Evolutionary conservation across 2,329 filamentous ascomycete species (phyloP).

Genomic region (Pseudogymnoascus sp.): DNA sequence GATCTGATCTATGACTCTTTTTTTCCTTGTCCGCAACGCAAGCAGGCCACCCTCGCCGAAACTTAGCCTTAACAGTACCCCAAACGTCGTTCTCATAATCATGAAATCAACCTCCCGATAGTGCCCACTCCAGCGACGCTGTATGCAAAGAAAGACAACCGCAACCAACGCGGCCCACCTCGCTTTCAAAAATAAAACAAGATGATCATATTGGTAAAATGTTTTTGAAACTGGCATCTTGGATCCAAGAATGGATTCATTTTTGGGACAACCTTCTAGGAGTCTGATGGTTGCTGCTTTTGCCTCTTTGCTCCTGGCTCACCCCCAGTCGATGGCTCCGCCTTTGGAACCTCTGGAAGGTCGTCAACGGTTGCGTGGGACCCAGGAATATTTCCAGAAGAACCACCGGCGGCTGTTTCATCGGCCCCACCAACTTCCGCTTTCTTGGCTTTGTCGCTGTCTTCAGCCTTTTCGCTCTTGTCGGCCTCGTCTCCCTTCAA

Average conservation of each 20-base stretch:
- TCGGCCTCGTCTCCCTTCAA: slow-evolving; percentile 11
- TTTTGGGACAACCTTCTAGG: not conserved
- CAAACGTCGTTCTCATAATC: too few species aligned
- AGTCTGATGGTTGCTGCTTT: slow-evolving; percentile 19
- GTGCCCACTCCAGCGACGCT: too few species aligned
- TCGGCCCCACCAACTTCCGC: slow-evolving; percentile 21
- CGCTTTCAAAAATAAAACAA: not conserved
- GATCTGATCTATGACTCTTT: too few species aligned
- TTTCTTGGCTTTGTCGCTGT: slow-evolving; percentile 24
- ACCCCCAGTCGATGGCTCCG: slow-evolving; percentile 26
- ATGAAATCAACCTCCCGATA: too few species aligned
- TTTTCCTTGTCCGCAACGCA: too few species aligned
- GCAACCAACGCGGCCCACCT: too few species aligned
- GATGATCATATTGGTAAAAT: not conserved
- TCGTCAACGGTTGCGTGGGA: slow-evolving; percentile 23
- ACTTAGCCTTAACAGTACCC: too few species aligned
- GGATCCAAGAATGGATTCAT: not conserved
- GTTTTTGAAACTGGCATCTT: not conserved
- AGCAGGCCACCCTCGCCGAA: too few species aligned
- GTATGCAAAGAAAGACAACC: too few species aligned
- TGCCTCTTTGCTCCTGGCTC: slow-evolving; percentile 30
- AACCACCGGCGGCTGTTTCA: slow-evolving; percentile 16
- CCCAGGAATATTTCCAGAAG: not conserved
- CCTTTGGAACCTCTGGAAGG: slow-evolving; percentile 33
- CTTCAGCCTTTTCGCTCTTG: slow-evolving; percentile 5